Base-by-base conservation (phyloP, 2,329 filamentous ascomycete species). In the Periconia digitata region DNA sequence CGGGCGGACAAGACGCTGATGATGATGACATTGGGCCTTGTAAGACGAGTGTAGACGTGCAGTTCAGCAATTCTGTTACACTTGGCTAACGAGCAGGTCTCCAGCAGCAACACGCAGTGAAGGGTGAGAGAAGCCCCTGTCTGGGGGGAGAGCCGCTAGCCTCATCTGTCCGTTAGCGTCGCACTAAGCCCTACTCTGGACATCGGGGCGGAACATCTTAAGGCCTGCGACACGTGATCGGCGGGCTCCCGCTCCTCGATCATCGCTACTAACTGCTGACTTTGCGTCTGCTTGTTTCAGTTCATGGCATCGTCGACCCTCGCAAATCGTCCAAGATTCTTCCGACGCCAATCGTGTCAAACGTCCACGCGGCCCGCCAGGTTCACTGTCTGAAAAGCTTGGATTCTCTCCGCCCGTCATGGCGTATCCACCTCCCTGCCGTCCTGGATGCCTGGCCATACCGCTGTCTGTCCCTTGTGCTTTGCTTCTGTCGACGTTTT, bases 401-500 rank as follows among this genome's bases (percentile, higher is more conserved):
- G 27, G n/a, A 32, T n/a, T n/a, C n/a, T n/a, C n/a, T n/a, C n/a
- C n/a, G n/a, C n/a, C n/a, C n/a, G n/a, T n/a, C n/a, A n/a, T n/a
- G n/a, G n/a, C n/a, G n/a, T n/a, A 32, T 32, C 10, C 27, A 6
- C 4, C n/a, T 12, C 27, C 27, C 3, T 32, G 27, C 10, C 3
- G 8, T 32, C n/a, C n/a, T 4, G 27, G 10, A 32, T 13, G 27
- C 27, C 27, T 32, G 10, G 27, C 5, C n/a, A 6, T 3, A 6
- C 12, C 27, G 27, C 27, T 10, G 27, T 15, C 27, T n/a, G 40
- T 15, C n/a, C n/a, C n/a, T n/a, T 34, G 40, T 7, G 24, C 10
- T 43, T 17, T 32, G 40, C 24, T 43, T 43, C 24, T 22, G 24
- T 34, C 15, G 40, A 34, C 40, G 27, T 32, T 43, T 43, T 27